These are phyloP conservation scores for Boletus barrowsii DNA, from an alignment of 768 basidiomycete genomes.

Conservation along the genomic window DNA sequence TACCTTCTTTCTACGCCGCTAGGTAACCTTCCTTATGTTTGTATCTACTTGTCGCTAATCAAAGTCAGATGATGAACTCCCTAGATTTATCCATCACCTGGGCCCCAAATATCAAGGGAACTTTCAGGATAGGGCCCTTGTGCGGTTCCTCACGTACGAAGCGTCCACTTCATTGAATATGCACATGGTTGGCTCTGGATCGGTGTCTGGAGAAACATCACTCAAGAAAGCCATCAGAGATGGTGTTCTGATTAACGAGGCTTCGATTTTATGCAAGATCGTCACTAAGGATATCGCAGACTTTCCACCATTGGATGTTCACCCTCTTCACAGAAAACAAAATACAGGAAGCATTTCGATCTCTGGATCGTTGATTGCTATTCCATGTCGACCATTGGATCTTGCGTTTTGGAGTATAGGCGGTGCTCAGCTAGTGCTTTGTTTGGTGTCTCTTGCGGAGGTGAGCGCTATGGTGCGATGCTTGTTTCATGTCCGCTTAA, in stretches of 20 bases:
- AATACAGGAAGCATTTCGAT: not conserved
- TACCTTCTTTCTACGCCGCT: conserved; percentile 59
- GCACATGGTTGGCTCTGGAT: conserved; percentile 56
- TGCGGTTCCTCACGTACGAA: conserved; percentile 81
- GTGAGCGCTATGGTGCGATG: conserved; percentile 36
- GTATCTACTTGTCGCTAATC: conserved; percentile 13
- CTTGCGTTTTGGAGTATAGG: conserved; percentile 79
- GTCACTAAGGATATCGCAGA: conserved; percentile 22
- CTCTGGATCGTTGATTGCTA: conserved; percentile 56
- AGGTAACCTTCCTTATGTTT: conserved; percentile 34
- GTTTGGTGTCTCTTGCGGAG: conserved; percentile 72
- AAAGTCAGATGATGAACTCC: conserved; percentile 60
- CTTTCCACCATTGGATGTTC: conserved; percentile 14
- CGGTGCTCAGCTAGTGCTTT: conserved; percentile 69
- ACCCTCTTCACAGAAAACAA: not conserved
- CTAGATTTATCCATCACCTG: conserved; percentile 74
- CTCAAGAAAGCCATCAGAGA: conserved; percentile 41
- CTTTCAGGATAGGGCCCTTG: conserved; percentile 68
- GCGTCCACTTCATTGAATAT: conserved; percentile 82
- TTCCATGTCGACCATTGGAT: conserved; percentile 67
- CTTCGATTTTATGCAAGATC: conserved; percentile 41
- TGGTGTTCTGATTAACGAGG: conserved; percentile 39
- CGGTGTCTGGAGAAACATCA: conserved; percentile 35
- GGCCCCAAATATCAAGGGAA: conserved; percentile 75
- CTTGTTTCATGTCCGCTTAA: not conserved